Base-by-base conservation (phyloP, 2,329 filamentous ascomycete genomes). In the Ceratocystis destructans region DNA sequence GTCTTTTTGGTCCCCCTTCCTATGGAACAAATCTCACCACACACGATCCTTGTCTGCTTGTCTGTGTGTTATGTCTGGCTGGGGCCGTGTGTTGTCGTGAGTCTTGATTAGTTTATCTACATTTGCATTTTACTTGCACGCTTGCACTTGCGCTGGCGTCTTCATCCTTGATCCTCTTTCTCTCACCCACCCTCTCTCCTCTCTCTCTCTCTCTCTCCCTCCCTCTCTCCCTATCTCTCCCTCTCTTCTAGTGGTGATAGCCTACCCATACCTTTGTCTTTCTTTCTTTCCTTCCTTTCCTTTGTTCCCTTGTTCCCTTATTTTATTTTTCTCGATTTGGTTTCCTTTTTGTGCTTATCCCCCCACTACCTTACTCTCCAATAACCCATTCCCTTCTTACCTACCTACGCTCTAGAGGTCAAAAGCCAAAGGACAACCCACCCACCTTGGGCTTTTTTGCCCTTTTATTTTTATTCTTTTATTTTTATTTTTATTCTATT, bases 161-260 rank as follows among this genome's bases (percentile, higher is more conserved):
- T 68, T 41, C 37, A 44, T 66, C 57, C 41, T 65, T 64, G 25
- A 37, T 61, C 50, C 63, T 63, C 61, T 46, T 55, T 41, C 61
- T 66, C 46, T 59, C 15, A 41, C 37, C 37, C 37, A 41, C 37
- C 37, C 37, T 41, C 10, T 41, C 37, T 41, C 12, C 10, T 15
- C 37, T 25, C 17, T 55, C 57, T 59, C n/a, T 62, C 64, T 41
- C 28, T 68, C 53, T 37, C 33, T 63, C 37, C 3, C n/a, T 48
- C 59, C 46, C 28, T 61, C 63, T 48, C 28, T 68, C 61, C 28
- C 33, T 63, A 41, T 59, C 25, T 65, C 25, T 46, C 31, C 50
- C 31, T 53, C 33, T 66, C 45, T 62, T 61, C 31, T 25, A 15
- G 45, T 48, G 41, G 45, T 62, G 37, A 41, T 41, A 41, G 12